Evolutionary conservation across 352 stramenopile species (phyloP).

Genomic region (Paralagenidium karlingii): DNA sequence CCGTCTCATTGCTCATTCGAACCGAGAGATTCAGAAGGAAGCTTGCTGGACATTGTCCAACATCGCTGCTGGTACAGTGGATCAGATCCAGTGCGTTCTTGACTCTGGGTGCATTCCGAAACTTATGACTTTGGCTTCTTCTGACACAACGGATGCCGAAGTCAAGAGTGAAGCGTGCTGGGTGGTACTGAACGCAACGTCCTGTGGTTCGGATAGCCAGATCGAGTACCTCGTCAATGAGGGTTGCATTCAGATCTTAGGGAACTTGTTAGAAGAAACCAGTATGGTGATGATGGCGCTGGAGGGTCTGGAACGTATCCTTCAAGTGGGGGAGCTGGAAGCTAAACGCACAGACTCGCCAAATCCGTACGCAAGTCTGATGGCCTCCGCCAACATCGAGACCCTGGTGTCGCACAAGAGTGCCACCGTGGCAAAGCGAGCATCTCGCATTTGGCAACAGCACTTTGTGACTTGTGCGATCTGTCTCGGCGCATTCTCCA

Average conservation of each 20-base stretch:
- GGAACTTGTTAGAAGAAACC: conserved; percentile 90
- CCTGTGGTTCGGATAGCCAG: conserved; percentile 94
- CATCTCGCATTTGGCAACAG: conserved; percentile 94
- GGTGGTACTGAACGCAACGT: conserved; percentile 97
- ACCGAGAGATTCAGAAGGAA: conserved; percentile 98
- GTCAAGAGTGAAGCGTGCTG: conserved; percentile 97
- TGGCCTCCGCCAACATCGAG: conserved; percentile 87
- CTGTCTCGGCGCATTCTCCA: conserved; percentile 91
- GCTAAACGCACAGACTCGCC: conserved; percentile 68
- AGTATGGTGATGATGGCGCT: conserved; percentile 99
- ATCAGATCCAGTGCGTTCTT: conserved; percentile 97
- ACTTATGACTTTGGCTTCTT: conserved; percentile 89
- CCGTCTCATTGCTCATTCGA: conserved; percentile 91
- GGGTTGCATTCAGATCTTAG: conserved; percentile 79
- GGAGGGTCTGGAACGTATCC: conserved; percentile 93
- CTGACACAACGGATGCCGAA: conserved; percentile 88
- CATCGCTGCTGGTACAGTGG: conserved; percentile 94
- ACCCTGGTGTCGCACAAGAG: conserved; percentile 91
- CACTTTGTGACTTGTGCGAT: conserved; percentile 97
- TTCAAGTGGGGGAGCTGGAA: conserved; percentile 90
- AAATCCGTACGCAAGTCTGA: conserved; percentile 84
- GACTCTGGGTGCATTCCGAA: conserved; percentile 93
- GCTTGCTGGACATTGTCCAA: conserved; percentile 94
- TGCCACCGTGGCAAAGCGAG: conserved; percentile 90
- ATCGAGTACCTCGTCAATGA: conserved; percentile 84